Evolutionary conservation across 1,284 basidiomycete genomes (phyloP), one percentile per base, ranked within the genome.

Genomic region (Leccinum fuscescens): DNA sequence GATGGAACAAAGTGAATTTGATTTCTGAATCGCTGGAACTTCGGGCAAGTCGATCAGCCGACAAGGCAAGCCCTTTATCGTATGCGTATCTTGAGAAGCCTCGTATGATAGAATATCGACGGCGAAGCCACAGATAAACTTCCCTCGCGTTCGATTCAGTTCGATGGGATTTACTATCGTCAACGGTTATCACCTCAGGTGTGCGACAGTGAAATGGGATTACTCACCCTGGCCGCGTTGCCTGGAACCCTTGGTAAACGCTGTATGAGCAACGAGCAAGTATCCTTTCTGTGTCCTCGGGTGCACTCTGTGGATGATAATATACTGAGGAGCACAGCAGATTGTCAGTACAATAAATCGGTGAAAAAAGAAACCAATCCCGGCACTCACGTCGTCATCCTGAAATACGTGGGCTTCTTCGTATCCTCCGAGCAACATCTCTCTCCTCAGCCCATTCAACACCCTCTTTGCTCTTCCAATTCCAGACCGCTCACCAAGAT

Each of bases 391-490:
- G 72, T 96, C 87, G 65, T 92, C 93, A 72, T 98, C 96, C 73
- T 97, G 93, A 70, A 95, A 94, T 11, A 98, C 93, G 76, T 97
- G 93, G 0, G 94, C 95, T 73, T 98, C 95, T 63, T 86, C 85
- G 66, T 83, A 96, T 0, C 86, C 90, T 1, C 81, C 85, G 31
- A 91, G 78, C 6, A 93, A 84, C 92, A 98, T 95, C 78, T 98
- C 93, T 42, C 91, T 79, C 74, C 94, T 94, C 54, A 98, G 73
- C 58, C 88, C 84, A 70, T 97, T 98, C 62, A 98, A 70, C 0
- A 96, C 73, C 58, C 92, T 80, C 80, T 98, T 98, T 56, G 90
- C 86, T 57, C 76, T 82, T 6, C 90, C 88, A 66, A 97, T 94
- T 1, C 92, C 92, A 56, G 84, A 86, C 20, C 77, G 72, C 57